A percentile compares a stretch with the other conserved stretches of the same genome.
Evolutionary conservation across 2,329 filamentous ascomycete species (phyloP).

Genomic region (Microdochium bolleyi): DNA sequence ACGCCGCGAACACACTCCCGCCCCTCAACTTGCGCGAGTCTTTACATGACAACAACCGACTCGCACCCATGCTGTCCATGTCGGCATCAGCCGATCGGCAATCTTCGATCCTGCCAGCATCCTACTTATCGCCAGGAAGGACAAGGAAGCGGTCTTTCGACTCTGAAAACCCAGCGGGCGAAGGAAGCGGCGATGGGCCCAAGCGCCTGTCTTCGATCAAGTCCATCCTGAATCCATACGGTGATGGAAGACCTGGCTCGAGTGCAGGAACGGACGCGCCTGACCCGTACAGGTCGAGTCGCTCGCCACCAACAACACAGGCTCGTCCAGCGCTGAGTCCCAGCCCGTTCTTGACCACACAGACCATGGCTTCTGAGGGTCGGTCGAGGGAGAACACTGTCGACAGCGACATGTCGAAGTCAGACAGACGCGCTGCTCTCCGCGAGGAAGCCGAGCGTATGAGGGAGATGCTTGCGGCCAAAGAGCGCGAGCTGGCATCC

Average conservation of each 20-base stretch:
- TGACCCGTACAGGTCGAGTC: constrained; percentile 32
- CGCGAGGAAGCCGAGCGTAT: constrained; percentile 70
- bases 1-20: constrained; percentile 32
- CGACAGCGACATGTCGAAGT: constrained; percentile 44
- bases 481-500: constrained; percentile 64
- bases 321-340: constrained; percentile 31
- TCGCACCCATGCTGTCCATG: constrained; percentile 47
- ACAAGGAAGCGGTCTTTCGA: constrained; percentile 63
- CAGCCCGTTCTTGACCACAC: constrained; percentile 25
- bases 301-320: constrained; percentile 32
- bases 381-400: constrained; percentile 21
- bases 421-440: constrained; percentile 57
- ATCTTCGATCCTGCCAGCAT: constrained; percentile 51
- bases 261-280: constrained; percentile 22
- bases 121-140: constrained; percentile 41
- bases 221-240: constrained; percentile 60
- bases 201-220: constrained; percentile 67
- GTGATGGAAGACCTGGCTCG: constrained; percentile 12
- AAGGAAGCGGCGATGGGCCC: constrained; percentile 27
- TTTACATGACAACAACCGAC: constrained; percentile 46
- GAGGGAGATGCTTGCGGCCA: constrained; percentile 62
- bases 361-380: constrained; percentile 15
- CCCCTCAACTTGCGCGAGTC: constrained; percentile 31
- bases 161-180: constrained; percentile 43
- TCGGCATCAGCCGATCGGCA: constrained; percentile 37